phyloP scores from a whole-genome alignment of 176 grass and related monocot species.

The Alopecurus myosuroides region DNA sequence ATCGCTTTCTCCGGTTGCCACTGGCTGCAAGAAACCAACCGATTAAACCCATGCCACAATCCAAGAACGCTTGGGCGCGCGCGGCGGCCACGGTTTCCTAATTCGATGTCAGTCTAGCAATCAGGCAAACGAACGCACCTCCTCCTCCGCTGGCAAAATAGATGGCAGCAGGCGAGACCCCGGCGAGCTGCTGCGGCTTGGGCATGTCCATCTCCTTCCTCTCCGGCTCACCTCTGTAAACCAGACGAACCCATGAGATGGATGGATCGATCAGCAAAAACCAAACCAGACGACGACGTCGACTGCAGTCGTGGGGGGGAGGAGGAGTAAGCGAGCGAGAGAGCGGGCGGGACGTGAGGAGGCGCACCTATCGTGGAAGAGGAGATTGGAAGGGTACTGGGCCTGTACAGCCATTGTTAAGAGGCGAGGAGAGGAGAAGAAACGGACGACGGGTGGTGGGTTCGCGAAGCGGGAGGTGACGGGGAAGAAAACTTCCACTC shows the following conservation, averaged over 20 bases:
- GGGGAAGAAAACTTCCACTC: conserved; percentile 43
- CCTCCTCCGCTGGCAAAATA: conserved; percentile 43
- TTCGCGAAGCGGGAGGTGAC: conserved; percentile 39
- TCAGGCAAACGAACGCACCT: conserved; percentile 28
- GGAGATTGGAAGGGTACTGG: conserved; percentile 52
- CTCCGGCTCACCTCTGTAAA: conserved; percentile 56
- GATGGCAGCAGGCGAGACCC: conserved; percentile 19
- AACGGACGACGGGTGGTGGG: conserved; percentile 37
- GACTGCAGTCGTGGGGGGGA: background rate
- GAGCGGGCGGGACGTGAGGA: background rate
- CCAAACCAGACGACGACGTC: background rate
- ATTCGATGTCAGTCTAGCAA: background rate
- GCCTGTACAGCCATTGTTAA: conserved; percentile 66
- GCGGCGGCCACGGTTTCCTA: background rate
- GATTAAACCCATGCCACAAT: conserved; percentile 20
- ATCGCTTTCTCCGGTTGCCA: conserved; percentile 40
- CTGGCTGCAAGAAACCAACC: conserved; percentile 47
- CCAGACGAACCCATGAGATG: conserved; percentile 29
- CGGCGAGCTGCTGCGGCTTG: conserved; percentile 20
- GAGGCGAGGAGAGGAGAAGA: conserved; percentile 13
- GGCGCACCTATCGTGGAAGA: conserved; percentile 62
- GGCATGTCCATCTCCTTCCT: conserved; percentile 54
- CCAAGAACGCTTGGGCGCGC: conserved; percentile 1
- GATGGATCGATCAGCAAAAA: background rate
- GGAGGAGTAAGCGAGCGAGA: background rate